phyloP scores from a whole-genome alignment of 805 yeast species.

The Myxozyma geophila region DNA sequence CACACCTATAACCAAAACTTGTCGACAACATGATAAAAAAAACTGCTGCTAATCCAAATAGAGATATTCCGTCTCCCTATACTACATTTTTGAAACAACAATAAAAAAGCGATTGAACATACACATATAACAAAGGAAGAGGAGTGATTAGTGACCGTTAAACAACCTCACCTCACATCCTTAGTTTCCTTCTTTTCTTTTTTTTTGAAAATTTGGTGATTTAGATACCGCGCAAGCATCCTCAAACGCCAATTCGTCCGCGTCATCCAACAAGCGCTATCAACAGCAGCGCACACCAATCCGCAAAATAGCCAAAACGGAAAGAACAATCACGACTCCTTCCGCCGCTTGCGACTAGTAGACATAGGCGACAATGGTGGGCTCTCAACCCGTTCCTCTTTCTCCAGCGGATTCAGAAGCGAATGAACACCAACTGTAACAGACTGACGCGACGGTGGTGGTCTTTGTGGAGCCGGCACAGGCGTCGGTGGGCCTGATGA shows the following conservation, averaged over 20 bases:
- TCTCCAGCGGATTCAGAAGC: slow-evolving; percentile 30
- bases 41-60: neutral
- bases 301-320: neutral
- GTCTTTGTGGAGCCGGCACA: slow-evolving; percentile 1
- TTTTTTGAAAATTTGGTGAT: too few species aligned
- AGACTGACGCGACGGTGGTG: slow-evolving; percentile 9
- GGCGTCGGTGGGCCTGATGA: neutral
- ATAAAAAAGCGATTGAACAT: neutral
- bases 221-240: too few species aligned
- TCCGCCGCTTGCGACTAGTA: slow-evolving; percentile 30
- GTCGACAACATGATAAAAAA: neutral
- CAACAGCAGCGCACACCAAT: too few species aligned
- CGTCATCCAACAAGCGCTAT: too few species aligned
- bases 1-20: neutral
- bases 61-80: slow-evolving; percentile 5
- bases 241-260: too few species aligned
- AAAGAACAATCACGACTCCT: slow-evolving; percentile 9
- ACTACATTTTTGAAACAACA: neutral
- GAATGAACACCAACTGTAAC: slow-evolving; percentile 28
- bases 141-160: too few species aligned
- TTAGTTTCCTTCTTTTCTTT: too few species aligned
- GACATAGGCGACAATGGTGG: slow-evolving; percentile 34
- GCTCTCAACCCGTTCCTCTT: slow-evolving; percentile 23
- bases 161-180: too few species aligned
- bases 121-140: neutral